Percentiles rank a stretch among this genome's conserved stretches.
phyloP scores from a whole-genome alignment of 2,329 filamentous ascomycete genomes.

The Xylaria arbuscula region DNA sequence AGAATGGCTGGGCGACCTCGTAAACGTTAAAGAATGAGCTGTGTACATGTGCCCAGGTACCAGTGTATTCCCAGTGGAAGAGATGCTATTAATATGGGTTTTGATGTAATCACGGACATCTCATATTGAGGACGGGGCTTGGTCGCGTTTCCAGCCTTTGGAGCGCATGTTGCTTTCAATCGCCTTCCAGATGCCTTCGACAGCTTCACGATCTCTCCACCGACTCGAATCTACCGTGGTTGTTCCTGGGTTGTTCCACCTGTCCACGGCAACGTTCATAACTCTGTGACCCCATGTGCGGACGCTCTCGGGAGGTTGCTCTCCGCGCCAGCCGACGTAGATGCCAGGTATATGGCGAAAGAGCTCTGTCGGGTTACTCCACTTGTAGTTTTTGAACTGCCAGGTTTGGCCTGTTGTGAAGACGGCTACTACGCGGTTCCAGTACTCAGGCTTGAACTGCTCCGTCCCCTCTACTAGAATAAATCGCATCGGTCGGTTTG shows the following conservation, averaged over 20 bases:
- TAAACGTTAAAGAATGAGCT: neutral
- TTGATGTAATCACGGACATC: neutral
- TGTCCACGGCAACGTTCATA: conserved; percentile 81
- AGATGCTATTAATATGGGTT: neutral
- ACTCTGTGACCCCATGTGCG: conserved; percentile 89
- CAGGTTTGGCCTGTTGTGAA: conserved; percentile 98
- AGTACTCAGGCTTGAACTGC: conserved; percentile 98
- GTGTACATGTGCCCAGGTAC: neutral
- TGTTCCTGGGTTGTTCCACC: conserved; percentile 71
- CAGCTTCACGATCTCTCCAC: conserved; percentile 92
- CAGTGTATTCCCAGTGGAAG: neutral
- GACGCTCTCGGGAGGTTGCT: conserved; percentile 80
- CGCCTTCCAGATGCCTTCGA: conserved; percentile 90
- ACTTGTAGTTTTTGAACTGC: conserved; percentile 99
- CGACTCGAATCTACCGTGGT: conserved; percentile 62
- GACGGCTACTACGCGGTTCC: conserved; percentile 92
- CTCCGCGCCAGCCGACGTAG: conserved; percentile 91
- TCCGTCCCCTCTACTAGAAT: conserved; percentile 94
- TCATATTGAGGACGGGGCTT: conserved; percentile 66
- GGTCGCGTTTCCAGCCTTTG: conserved; percentile 83
- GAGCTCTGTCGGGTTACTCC: conserved; percentile 86
- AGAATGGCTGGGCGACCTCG: neutral
- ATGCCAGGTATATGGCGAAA: conserved; percentile 90
- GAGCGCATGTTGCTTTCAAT: conserved; percentile 89
- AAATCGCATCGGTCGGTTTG: conserved; percentile 83